Base-by-base conservation (phyloP, 2,329 filamentous ascomycete species). In the Talaromyces sp. region DNA sequence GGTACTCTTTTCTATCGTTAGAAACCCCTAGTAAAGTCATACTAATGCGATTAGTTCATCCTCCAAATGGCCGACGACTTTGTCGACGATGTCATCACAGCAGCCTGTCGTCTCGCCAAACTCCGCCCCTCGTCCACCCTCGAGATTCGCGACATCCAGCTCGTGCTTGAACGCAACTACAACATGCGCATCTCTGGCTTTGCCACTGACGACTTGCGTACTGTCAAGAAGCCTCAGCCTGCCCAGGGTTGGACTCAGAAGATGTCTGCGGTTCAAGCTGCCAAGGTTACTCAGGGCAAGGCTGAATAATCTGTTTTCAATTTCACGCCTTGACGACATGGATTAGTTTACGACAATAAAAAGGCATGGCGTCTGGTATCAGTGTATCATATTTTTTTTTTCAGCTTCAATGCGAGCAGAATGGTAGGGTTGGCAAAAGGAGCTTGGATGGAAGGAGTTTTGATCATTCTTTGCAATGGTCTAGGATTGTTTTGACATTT, bases 151-250 rank as follows among this genome's bases (percentile, higher is more conserved):
- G 91, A 95, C 73, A 87, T 94, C 66, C 91, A 94, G 76, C 87
- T 94, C 37, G 88, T 93, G 7, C 86, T 95, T 2, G 91, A 95
- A 79, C 88, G 91, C 66, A 90, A 90, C 67, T 94, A 93, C 84
- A 95, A 95, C 78, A 94, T 95, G 73, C 90, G 91, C 64, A 93
- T 99, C 66, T 95, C 95, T 0, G 95, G 95, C 13, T 98, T 96
- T 79, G 92, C 92, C 0, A 91, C 93, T 3, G 95, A 99, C 74
- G 95, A 99, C 79, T 86, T 97, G 66, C 89, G 95, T 65, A 97
- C 93, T 0, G 94, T 98, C 35, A 89, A 93, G 76, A 97, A 97
- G 82, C 90, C 96, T 62, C 90, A 95, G 75, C 95, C 95, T 1
- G 89, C 92, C 22, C 83, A 90, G 16, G 91, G 88, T 24, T 99